Conservation (phyloP, 1,139 yeast species). For the Nakaseomyces glabratus region DNA sequence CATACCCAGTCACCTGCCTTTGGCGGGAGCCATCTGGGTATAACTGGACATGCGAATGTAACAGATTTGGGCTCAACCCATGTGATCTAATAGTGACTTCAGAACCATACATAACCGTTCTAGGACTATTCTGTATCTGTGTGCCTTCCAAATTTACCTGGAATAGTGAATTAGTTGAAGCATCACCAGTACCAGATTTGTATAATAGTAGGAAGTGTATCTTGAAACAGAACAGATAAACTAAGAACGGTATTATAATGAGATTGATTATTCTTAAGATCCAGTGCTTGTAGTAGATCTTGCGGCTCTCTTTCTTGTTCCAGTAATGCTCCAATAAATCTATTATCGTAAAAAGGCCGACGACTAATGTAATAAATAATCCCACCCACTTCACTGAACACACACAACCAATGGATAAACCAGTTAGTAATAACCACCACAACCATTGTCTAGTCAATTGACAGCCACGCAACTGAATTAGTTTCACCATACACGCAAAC, state of each 20-base stretch:
- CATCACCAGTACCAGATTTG: conserved; percentile 74
- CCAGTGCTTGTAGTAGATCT: conserved; percentile 60
- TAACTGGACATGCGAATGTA: conserved; percentile 60
- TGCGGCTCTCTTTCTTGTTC: conserved; percentile 37
- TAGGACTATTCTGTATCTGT: conserved; percentile 46
- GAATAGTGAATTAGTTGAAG: conserved; percentile 59
- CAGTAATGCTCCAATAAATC: conserved; percentile 59
- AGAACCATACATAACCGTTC: conserved; percentile 56
- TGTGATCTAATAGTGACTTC: conserved; percentile 60
- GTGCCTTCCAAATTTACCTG: conserved; percentile 58
- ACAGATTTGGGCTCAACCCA: conserved; percentile 58
- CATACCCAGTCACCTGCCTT: conserved; percentile 69
- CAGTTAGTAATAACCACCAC: conserved; percentile 56
- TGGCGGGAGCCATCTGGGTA: conserved; percentile 72
- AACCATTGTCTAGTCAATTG: conserved; percentile 43
- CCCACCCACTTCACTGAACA: conserved; percentile 97
- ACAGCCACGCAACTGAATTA: conserved; percentile 40
- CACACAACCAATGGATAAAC: conserved; percentile 83
- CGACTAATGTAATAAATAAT: conserved; percentile 67
- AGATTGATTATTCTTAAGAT: conserved; percentile 51
- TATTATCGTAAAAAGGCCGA: conserved; percentile 74
- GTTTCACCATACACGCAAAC: conserved; percentile 45
- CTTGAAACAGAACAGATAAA: conserved; percentile 67
- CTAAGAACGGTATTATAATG: conserved; percentile 62
- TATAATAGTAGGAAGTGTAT: conserved; percentile 68